Base-by-base conservation (phyloP, 768 basidiomycete species). In the Candolleomyces eurysporus region DNA sequence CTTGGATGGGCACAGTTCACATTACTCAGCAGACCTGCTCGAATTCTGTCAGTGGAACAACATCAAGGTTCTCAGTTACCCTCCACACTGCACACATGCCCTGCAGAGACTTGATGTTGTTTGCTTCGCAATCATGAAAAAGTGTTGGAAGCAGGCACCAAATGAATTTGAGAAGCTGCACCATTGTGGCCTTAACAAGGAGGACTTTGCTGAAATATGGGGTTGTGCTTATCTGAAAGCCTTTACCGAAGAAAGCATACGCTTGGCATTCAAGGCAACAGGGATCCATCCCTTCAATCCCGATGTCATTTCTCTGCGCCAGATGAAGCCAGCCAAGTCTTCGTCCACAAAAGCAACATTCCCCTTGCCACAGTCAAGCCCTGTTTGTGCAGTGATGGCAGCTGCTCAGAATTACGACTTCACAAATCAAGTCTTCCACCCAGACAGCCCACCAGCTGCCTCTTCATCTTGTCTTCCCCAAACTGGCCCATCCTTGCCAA, bases 71-170 rank as follows among this genome's bases (percentile, higher is more conserved):
- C 62, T 76, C 16, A 72, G 70, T 3, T 80, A 79, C 63, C 79
- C 73, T 59, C 67, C 74, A 13, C 77, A 79, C 52, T 77, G 74
- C 61, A 79, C 74, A 0, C 75, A 81, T 68, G 71, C 70, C 0
- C 66, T 78, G 5, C 79, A 82, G 63, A 77, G 78, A 9, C 75
- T 82, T 21, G 76, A 81, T 66, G 77, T 80, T 21, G 75, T 77
- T 2, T 78, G 76, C 61, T 81, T 81, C 64, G 74, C 69, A 26
- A 67, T 56, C 57, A 72, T 81, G 73, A 82, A 81, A 65, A 57
- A 60, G 10, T 48, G 19, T 63, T 69, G 64, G 65, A 68, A 70
- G 36, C 22, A 66, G 40, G 68, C 64, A 56, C 66, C 73, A 16
- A 22, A 62, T 3, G 13, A 40, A 21, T 76, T 70, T 48, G 67